Percentiles rank a stretch among this genome's conserved stretches.
These are phyloP conservation scores for Hortaea werneckii DNA, from an alignment of 2,329 filamentous ascomycete genomes.

Conservation along the genomic window DNA sequence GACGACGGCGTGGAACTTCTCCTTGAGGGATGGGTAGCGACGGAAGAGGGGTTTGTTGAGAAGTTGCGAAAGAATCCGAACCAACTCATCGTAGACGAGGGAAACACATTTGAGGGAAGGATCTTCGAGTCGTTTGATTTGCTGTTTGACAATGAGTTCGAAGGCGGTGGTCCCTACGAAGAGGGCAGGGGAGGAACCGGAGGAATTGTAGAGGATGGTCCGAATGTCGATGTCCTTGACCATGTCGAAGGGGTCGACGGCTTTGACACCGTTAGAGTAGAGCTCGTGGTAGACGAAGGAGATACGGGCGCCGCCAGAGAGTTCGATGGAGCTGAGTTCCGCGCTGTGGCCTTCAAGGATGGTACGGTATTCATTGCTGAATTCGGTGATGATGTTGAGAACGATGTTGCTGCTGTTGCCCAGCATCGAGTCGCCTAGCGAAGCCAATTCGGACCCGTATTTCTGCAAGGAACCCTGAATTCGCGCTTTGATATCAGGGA, in stretches of 20 bases:
- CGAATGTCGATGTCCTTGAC: slow-evolving; percentile 97
- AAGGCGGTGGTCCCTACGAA: slow-evolving; percentile 98
- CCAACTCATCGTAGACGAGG: slow-evolving; percentile 91
- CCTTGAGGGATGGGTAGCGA: slow-evolving; percentile 86
- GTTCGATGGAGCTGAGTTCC: slow-evolving; percentile 84
- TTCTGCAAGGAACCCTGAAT: slow-evolving; percentile 92
- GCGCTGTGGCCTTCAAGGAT: slow-evolving; percentile 95
- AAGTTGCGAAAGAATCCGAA: slow-evolving; percentile 85
- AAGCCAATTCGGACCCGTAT: slow-evolving; percentile 70
- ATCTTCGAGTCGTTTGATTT: slow-evolving; percentile 93
- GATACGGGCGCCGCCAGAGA: slow-evolving; percentile 94
- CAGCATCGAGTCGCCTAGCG: slow-evolving; percentile 85
- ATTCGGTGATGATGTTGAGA: slow-evolving; percentile 97
- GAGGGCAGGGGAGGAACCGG: slow-evolving; percentile 89
- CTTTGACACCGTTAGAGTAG: slow-evolving; percentile 95
- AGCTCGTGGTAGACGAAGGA: slow-evolving; percentile 99
- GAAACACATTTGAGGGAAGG: slow-evolving; percentile 96
- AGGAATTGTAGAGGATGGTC: slow-evolving; percentile 96
- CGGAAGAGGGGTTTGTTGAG: slow-evolving; percentile 83
- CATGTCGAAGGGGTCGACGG: slow-evolving; percentile 91
- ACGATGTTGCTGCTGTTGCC: slow-evolving; percentile 95
- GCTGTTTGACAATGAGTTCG: slow-evolving; percentile 95
- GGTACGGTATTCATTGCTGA: slow-evolving; percentile 93
- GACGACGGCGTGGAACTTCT: slow-evolving; percentile 90
- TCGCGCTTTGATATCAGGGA: slow-evolving; percentile 95